A percentile compares a stretch with the other conserved stretches of the same genome.
phyloP scores from a whole-genome alignment of 495 filamentous ascomycete genomes.

The Penicillium egyptiacum region DNA sequence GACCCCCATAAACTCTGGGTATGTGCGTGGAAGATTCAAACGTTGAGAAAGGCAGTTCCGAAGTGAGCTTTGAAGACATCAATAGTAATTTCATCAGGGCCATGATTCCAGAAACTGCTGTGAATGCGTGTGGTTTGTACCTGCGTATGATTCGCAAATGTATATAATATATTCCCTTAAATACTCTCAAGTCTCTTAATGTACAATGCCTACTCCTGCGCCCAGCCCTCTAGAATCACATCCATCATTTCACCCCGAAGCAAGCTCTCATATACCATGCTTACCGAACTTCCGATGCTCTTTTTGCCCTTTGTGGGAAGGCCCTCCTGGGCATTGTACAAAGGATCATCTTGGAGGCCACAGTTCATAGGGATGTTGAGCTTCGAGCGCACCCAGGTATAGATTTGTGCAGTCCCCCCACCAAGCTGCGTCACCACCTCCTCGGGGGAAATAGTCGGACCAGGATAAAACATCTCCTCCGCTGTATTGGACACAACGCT shows the following conservation, averaged over 20 bases:
- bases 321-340: conserved; percentile 19
- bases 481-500: conserved; percentile 8
- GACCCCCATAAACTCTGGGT: no score
- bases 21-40: no score
- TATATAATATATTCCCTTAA: no score
- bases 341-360: conserved; percentile 21
- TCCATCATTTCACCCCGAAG: conserved; percentile 17
- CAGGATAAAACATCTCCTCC: conserved; percentile 12
- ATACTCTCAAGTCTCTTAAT: background rate
- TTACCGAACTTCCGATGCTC: conserved; percentile 18
- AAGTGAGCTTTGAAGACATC: no score
- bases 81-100: no score
- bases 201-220: background rate
- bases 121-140: no score
- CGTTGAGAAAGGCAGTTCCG: no score
- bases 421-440: conserved; percentile 16
- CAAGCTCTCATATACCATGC: conserved; percentile 18
- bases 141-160: no score
- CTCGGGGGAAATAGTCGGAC: conserved; percentile 4
- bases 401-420: conserved; percentile 15
- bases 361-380: conserved; percentile 16
- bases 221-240: conserved; percentile 2
- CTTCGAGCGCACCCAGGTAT: conserved; percentile 18
- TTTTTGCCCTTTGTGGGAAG: conserved; percentile 13
- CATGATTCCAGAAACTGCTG: no score